Evolutionary conservation across 129 eudicot genomes (phyloP).

Genomic region (Centaurea solstitialis): DNA sequence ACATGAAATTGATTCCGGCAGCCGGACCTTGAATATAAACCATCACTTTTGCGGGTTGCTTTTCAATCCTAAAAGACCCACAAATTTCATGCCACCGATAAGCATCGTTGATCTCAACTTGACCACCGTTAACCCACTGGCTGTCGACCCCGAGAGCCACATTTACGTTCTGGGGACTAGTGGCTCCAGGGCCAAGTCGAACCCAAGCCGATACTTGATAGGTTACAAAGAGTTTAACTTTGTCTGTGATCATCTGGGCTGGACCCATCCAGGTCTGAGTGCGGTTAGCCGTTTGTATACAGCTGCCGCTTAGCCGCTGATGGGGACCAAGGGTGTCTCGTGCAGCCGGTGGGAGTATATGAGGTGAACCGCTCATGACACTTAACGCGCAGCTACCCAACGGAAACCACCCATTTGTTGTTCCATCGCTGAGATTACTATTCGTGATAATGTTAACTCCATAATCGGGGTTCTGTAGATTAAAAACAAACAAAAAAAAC

Average conservation of each 20-base stretch:
- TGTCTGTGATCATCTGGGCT: constrained; percentile 89
- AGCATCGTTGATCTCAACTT: constrained; percentile 58
- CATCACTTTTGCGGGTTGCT: constrained; percentile 65
- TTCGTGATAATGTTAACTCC: constrained; percentile 79
- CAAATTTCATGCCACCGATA: constrained; percentile 87
- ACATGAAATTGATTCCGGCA: constrained; percentile 72
- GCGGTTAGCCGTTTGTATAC: constrained; percentile 67
- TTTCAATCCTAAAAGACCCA: constrained; percentile 87
- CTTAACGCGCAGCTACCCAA: constrained; percentile 71
- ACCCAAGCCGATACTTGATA: constrained; percentile 97
- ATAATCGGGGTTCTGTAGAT: constrained; percentile 55
- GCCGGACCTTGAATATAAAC: constrained; percentile 94
- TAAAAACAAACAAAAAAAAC: neutral
- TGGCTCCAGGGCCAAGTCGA: constrained; percentile 64
- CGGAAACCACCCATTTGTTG: constrained; percentile 86
- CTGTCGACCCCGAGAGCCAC: constrained; percentile 81
- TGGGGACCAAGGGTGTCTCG: constrained; percentile 66
- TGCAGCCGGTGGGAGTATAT: constrained; percentile 79
- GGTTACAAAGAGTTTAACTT: constrained; percentile 68
- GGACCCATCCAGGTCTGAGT: constrained; percentile 99
- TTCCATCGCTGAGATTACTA: constrained; percentile 77
- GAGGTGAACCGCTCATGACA: constrained; percentile 68
- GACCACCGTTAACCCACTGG: constrained; percentile 97
- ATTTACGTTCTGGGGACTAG: constrained; percentile 71
- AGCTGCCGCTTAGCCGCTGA: constrained; percentile 70